Percentiles rank a stretch among this genome's conserved stretches.
Conservation (phyloP, 805 yeast genomes). For the Spathaspora sp. region DNA sequence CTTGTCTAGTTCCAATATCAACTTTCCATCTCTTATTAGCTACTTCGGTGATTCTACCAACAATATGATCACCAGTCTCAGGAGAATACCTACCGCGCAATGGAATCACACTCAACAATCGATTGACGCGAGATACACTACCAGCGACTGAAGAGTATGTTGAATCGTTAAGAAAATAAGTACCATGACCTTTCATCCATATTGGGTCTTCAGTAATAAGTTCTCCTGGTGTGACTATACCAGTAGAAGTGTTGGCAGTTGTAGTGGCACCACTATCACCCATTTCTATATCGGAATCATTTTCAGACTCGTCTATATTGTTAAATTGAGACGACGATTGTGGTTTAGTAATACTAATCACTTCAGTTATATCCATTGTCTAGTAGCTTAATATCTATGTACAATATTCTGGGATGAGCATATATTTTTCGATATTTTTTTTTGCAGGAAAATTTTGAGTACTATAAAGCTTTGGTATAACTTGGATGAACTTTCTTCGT, state of each 20-base stretch:
- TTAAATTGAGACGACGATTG: constrained; percentile 1
- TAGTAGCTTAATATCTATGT: neutral
- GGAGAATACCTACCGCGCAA: constrained; percentile 85
- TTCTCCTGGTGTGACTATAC: constrained; percentile 91
- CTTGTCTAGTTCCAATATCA: constrained; percentile 92
- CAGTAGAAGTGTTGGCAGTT: neutral
- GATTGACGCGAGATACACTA: constrained; percentile 77
- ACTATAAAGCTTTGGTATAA: neutral
- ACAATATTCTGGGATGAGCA: neutral
- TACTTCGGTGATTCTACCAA: constrained; percentile 92
- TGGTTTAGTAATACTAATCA: constrained; percentile 37
- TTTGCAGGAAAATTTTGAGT: neutral
- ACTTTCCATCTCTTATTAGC: constrained; percentile 95
- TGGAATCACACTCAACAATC: constrained; percentile 80
- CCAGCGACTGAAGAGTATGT: constrained; percentile 95
- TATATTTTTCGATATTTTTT: constrained; percentile 1
- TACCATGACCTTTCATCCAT: constrained; percentile 99
- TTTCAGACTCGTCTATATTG: constrained; percentile 13
- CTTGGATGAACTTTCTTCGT: neutral
- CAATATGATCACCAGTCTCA: constrained; percentile 93
- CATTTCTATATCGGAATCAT: constrained; percentile 41
- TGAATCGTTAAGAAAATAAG: constrained; percentile 69
- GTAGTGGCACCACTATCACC: constrained; percentile 22
- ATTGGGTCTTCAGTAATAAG: constrained; percentile 90
- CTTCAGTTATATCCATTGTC: constrained; percentile 22